Conservation (phyloP, 75 land plant species). For the Chamaecyparis obtusa region DNA sequence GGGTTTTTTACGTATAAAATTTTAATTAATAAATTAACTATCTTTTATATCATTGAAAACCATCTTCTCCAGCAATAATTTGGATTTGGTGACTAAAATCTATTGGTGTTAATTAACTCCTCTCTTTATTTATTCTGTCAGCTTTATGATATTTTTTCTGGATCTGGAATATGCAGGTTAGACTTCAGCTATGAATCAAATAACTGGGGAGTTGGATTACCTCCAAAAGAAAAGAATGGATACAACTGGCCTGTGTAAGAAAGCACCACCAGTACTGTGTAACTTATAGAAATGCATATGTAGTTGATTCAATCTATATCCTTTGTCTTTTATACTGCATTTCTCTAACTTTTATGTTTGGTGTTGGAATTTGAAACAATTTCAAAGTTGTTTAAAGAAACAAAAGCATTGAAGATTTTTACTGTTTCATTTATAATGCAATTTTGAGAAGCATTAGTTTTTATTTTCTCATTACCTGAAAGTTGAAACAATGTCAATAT, state of each 20-base stretch:
- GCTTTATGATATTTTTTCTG: not conserved
- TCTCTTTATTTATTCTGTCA: not conserved
- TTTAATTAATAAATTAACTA: too few species aligned
- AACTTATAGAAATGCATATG: not conserved
- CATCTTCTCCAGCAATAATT: not conserved
- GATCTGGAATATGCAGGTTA: slow-evolving; percentile 47
- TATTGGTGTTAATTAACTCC: not conserved
- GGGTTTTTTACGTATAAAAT: too few species aligned
- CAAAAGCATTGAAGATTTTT: not conserved
- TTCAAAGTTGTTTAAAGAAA: not conserved
- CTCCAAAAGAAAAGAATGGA: slow-evolving; percentile 89
- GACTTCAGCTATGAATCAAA: slow-evolving; percentile 86
- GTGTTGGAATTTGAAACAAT: not conserved
- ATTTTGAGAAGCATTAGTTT: not conserved
- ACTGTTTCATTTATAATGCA: not conserved
- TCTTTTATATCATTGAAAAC: not conserved
- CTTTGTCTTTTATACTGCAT: not conserved
- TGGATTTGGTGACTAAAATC: not conserved
- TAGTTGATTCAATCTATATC: not conserved
- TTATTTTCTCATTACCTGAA: not conserved
- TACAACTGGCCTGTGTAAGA: slow-evolving; percentile 83
- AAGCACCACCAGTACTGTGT: not conserved
- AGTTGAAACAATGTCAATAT: not conserved
- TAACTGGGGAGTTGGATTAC: slow-evolving; percentile 98
- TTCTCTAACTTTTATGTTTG: not conserved